phyloP scores from a whole-genome alignment of 345 rosid genomes.

The Luvunga scandens region DNA sequence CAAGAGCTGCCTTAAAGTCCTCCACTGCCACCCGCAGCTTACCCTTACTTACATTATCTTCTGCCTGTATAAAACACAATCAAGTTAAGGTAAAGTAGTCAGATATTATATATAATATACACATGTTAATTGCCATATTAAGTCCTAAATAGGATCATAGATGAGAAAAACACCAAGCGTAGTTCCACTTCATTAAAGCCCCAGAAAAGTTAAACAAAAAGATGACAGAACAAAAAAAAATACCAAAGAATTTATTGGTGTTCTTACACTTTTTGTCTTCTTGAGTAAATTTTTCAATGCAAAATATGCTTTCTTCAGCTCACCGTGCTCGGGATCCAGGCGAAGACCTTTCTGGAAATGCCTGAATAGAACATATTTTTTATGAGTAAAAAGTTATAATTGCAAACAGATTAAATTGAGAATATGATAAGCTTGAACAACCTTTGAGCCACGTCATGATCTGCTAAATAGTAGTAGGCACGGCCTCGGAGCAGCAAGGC shows the following conservation, averaged over 20 bases:
- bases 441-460: slow-evolving; percentile 97
- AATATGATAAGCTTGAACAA: slow-evolving; percentile 19
- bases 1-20: slow-evolving; percentile 81
- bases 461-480: slow-evolving; percentile 97
- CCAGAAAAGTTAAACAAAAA: slow-evolving; percentile 4
- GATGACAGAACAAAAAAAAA: background rate
- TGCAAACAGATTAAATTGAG: background rate
- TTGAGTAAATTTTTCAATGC: slow-evolving; percentile 88
- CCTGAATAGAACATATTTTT: slow-evolving; percentile 42
- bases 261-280: slow-evolving; percentile 89
- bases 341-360: slow-evolving; percentile 98
- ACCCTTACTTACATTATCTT: slow-evolving; percentile 84
- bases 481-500: slow-evolving; percentile 95
- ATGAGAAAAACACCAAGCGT: background rate
- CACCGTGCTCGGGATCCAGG: slow-evolving; percentile 93
- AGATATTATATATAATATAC: background rate
- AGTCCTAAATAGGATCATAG: background rate
- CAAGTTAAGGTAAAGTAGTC: background rate
- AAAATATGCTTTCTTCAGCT: slow-evolving; percentile 93
- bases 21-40: slow-evolving; percentile 87
- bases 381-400: slow-evolving; percentile 1
- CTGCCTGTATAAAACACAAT: slow-evolving; percentile 60
- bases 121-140: background rate
- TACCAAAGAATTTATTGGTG: background rate
- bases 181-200: slow-evolving; percentile 10